phyloP scores from a whole-genome alignment of 148 eudicot genomes.

The Vaccinium corymbosum region DNA sequence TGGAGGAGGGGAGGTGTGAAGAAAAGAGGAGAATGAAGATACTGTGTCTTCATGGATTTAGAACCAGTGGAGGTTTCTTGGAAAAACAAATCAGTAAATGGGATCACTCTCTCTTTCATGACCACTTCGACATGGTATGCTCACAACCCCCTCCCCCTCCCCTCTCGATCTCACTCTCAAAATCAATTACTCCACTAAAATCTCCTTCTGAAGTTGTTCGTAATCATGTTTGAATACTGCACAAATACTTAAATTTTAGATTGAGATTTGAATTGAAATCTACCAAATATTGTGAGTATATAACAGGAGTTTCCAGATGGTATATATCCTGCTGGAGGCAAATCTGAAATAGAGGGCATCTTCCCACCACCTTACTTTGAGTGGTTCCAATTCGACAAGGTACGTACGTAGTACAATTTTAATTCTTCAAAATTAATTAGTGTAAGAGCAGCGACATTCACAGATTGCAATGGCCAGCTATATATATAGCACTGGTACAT shows the following conservation, averaged over 20 bases:
- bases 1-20: conserved; percentile 22
- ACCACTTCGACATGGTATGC: conserved; percentile 55
- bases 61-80: conserved; percentile 82
- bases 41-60: conserved; percentile 79
- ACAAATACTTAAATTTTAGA: not conserved
- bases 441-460: not conserved
- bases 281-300: not conserved
- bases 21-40: conserved; percentile 57
- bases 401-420: conserved; percentile 21
- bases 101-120: conserved; percentile 66
- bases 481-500: too few relatives aligned
- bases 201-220: too few relatives aligned
- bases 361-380: conserved; percentile 89
- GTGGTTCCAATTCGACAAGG: conserved; percentile 79
- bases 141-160: not conserved
- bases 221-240: not conserved
- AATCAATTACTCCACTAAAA: too few relatives aligned
- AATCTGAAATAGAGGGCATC: conserved; percentile 75
- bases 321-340: conserved; percentile 65
- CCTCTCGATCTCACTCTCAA: not conserved
- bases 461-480: not conserved
- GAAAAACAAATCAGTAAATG: conserved; percentile 74
- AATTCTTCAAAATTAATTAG: not conserved
- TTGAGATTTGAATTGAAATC: not conserved
- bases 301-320: conserved; percentile 77